Evolutionary conservation across 495 filamentous ascomycete genomes (phyloP).

Genomic region (Chaetomium fimeti): DNA sequence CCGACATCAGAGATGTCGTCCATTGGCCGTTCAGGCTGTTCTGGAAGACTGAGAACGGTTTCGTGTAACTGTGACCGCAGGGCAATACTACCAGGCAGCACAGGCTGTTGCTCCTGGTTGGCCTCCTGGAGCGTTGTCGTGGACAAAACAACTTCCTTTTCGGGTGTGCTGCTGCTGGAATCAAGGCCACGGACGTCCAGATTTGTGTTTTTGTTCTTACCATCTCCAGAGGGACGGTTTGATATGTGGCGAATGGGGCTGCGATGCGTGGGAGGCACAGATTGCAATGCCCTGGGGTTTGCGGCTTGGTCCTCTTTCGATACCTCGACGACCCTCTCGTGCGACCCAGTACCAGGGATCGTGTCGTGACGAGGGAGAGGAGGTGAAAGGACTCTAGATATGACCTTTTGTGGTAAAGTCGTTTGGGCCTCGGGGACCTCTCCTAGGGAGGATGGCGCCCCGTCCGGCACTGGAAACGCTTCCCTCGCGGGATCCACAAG

Average conservation of each 20-base stretch:
- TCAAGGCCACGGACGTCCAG: neutral
- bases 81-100: neutral
- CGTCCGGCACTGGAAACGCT: neutral
- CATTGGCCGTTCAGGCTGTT: slow-evolving; percentile 11
- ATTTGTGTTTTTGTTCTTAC: neutral
- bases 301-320: neutral
- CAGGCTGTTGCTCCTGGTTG: neutral
- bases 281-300: neutral
- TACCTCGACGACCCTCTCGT: neutral
- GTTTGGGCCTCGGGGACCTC: neutral
- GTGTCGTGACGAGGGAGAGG: slow-evolving; percentile 1
- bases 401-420: neutral
- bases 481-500: no score
- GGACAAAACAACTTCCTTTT: slow-evolving; percentile 2
- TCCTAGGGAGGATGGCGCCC: no score
- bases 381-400: neutral
- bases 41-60: neutral
- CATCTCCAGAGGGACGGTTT: neutral
- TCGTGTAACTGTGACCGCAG: slow-evolving; percentile 15
- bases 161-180: neutral
- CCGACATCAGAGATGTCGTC: neutral
- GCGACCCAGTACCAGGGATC: neutral
- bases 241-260: slow-evolving; percentile 11
- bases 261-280: neutral
- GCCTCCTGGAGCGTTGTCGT: neutral